Evolutionary conservation across 306 rosid species (phyloP), one percentile per base, ranked within the genome.

Genomic region (Hippophae rhamnoides): DNA sequence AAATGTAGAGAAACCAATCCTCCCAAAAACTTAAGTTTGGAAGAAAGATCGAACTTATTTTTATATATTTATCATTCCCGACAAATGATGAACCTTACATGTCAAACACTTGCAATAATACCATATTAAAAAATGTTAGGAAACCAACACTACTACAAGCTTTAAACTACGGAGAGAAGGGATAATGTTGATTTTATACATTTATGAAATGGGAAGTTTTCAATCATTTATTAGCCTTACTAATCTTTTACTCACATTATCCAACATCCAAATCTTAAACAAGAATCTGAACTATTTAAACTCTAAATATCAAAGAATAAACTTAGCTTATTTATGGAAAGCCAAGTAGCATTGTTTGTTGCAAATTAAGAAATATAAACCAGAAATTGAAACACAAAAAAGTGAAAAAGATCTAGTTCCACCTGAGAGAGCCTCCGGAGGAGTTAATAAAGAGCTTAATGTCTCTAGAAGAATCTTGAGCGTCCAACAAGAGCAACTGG

Each of bases 371-470:
- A 43, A 69, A 9, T n/a, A 56, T 42, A 14, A 8, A 27, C 9
- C 44, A 69, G 18, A 27, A 40, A 18, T 3, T 10, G 5, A 65
- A 23, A 48, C 13, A 54, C 49, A 53, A 62, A 71, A 58, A 58
- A 60, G 40, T 3, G 8, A 42, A 47, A 10, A 41, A 11, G 52
- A 18, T 26, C 1, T 8, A 7, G 38, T 25, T 9, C 31, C 53
- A 92, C 99, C 99, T 92, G 74, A 88, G 92, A 73, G 95, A 80
- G 47, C 95, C 99, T 43, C 99, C 99, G 7, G 89, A 43, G 26
- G 90, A 88, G 75, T 92, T 92, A 47, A 92, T 76, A 7, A 92
- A 92, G 48, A 88, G 95, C 62, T 81, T 86, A 47, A 92, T 92
- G 77, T 92, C 99, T 49, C 83, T 85, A 3, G 74, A 74, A n/a